Conservation (phyloP, 768 basidiomycete genomes). For the Epithele typhae region DNA sequence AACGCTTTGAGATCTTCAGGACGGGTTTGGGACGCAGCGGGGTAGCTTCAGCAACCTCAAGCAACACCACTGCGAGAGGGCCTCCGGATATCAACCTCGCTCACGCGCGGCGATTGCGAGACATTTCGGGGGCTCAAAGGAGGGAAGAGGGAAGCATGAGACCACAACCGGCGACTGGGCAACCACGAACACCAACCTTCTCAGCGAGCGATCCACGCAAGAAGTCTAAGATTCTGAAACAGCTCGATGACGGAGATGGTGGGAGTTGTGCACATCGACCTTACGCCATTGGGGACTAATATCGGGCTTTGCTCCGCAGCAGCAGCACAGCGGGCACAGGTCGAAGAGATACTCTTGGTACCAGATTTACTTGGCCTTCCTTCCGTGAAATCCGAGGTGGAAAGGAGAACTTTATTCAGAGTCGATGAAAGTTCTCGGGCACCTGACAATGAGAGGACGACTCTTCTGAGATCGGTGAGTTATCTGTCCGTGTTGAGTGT, state of each 20-base stretch:
- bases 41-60: not conserved
- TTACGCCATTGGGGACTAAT: not conserved
- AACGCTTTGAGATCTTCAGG: constrained; percentile 50
- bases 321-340: not conserved
- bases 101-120: constrained; percentile 12
- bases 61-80: not conserved
- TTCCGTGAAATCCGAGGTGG: too few species aligned
- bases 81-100: constrained; percentile 21
- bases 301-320: not conserved
- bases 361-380: constrained; percentile 11
- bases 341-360: constrained; percentile 2
- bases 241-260: constrained; percentile 11
- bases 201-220: too few species aligned
- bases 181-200: too few species aligned
- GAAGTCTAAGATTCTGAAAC: constrained; percentile 4
- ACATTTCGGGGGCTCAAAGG: not conserved
- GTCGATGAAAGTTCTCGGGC: too few species aligned
- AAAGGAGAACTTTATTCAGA: too few species aligned
- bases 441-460: too few species aligned
- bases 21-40: constrained; percentile 17
- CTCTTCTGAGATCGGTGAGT: too few species aligned
- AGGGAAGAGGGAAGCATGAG: too few species aligned
- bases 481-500: too few species aligned
- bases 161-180: too few species aligned
- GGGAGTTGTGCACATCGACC: not conserved